phyloP scores from a whole-genome alignment of 495 filamentous ascomycete genomes.

The Penicillium nucicola region DNA sequence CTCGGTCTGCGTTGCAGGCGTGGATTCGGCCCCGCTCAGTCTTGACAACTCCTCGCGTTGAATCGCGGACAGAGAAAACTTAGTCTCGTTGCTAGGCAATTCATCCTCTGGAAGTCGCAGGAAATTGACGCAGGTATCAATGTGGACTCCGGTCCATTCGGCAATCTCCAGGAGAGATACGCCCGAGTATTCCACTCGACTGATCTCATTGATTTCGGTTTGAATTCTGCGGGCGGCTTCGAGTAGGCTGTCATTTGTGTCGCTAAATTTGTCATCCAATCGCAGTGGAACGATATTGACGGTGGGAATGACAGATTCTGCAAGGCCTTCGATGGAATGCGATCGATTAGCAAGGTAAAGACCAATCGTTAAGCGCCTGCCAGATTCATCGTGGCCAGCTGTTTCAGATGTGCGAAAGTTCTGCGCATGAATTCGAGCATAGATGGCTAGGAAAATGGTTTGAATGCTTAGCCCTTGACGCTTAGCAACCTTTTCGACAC shows the following conservation, averaged over 20 bases:
- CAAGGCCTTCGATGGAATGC: constrained; percentile 22
- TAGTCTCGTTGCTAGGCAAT: constrained; percentile 1
- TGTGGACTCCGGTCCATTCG: constrained; percentile 34
- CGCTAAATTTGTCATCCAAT: constrained; percentile 18
- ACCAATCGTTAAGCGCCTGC: constrained; percentile 19
- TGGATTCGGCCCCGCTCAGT: constrained; percentile 1
- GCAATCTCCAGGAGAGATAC: constrained; percentile 33
- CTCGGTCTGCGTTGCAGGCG: neutral
- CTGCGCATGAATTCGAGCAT: constrained; percentile 28
- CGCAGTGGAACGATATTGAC: constrained; percentile 36
- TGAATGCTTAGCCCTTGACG: constrained; percentile 30
- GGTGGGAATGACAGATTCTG: constrained; percentile 28
- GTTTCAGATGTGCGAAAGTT: constrained; percentile 1
- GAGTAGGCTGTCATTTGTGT: constrained; percentile 15
- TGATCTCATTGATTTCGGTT: constrained; percentile 30
- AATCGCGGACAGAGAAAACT: constrained; percentile 12
- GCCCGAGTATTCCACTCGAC: constrained; percentile 23
- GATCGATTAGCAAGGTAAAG: constrained; percentile 38
- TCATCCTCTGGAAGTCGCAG: constrained; percentile 26
- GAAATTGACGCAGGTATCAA: constrained; percentile 37
- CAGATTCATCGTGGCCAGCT: neutral
- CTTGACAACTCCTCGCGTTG: constrained; percentile 8
- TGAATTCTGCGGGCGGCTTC: constrained; percentile 26
- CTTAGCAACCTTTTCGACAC: constrained; percentile 25
- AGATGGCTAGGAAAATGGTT: constrained; percentile 32